Evolutionary conservation across 2,329 filamentous ascomycete species (phyloP), one percentile per base, ranked within the genome.

Genomic region (Hypoxylon sp.): DNA sequence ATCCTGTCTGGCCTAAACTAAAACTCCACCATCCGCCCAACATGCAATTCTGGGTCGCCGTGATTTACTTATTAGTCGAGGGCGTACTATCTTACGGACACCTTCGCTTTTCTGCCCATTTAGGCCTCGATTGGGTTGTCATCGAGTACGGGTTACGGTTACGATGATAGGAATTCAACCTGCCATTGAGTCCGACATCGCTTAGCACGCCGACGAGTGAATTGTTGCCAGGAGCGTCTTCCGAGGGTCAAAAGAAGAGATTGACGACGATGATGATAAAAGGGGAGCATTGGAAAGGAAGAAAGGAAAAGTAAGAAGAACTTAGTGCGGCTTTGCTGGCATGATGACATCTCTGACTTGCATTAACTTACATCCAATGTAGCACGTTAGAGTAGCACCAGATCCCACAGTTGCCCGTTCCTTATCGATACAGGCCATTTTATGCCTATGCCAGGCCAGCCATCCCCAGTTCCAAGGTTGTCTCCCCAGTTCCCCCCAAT

Each of bases 321-420:
- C 34, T 43, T 59, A 59, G 43, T 66, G 60, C 51, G 64, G 61
- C 57, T 67, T 67, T 64, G 57, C 24, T 67, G 54, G 60, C 58
- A 64, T 58, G 50, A 67, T 62, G 57, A 54, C 57, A 59, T 61
- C 56, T 67, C 50, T 59, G 43, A 60, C 56, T 59, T 63, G 56
- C 59, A 63, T 63, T 67, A 50, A 64, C 52, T 66, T 41, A 64
- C 53, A 60, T 59, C 56, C 39, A 56, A 54, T 28, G 64, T 67
- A 58, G 55, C 22, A 67, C 43, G 32, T 32, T 41, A 62, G 58
- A 62, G 64, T 67, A 57, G 53, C 56, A 67, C 56, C 19, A 67
- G 56, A 67, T 67, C 65, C 64, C 30, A 64, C 62, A 17, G 52
- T 60, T 26, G 46, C 60, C 62, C 58, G 56, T 48, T 43, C 32